Percentiles rank a stretch among this genome's conserved stretches.
These are phyloP conservation scores for Phyllosticta citribraziliensis DNA, from an alignment of 2,329 filamentous ascomycete genomes.

Conservation along the genomic window DNA sequence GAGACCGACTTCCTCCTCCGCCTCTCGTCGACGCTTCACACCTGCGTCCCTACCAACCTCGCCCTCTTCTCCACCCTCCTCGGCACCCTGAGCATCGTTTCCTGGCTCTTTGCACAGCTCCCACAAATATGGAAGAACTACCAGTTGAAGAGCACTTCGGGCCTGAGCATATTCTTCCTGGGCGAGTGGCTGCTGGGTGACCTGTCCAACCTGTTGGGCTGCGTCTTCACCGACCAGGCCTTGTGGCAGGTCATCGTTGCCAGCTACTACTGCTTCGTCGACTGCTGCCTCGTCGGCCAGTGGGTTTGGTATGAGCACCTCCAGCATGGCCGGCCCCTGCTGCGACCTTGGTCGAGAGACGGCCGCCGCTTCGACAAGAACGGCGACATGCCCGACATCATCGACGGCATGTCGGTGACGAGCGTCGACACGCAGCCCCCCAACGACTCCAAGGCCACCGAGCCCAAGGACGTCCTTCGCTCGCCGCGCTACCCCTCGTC, in stretches of 20 bases:
- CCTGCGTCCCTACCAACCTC: slow-evolving; percentile 54
- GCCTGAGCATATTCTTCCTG: slow-evolving; percentile 55
- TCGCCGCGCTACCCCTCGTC: slow-evolving; percentile 17
- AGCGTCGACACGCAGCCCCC: background rate
- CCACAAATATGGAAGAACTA: slow-evolving; percentile 63
- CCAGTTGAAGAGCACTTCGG: slow-evolving; percentile 52
- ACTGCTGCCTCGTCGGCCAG: slow-evolving; percentile 51
- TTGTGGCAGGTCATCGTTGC: slow-evolving; percentile 58
- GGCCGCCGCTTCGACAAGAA: slow-evolving; percentile 13
- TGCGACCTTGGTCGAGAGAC: slow-evolving; percentile 3
- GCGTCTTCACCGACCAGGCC: slow-evolving; percentile 53
- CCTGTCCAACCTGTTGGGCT: slow-evolving; percentile 52
- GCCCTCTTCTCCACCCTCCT: slow-evolving; percentile 52
- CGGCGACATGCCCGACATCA: slow-evolving; percentile 22
- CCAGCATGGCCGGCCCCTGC: slow-evolving; percentile 37
- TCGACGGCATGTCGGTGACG: slow-evolving; percentile 15
- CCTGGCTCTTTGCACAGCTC: slow-evolving; percentile 60
- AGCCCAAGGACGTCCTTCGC: slow-evolving; percentile 25
- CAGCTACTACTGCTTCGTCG: slow-evolving; percentile 56
- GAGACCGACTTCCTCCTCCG: slow-evolving; percentile 46
- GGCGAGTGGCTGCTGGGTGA: slow-evolving; percentile 58
- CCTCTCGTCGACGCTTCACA: slow-evolving; percentile 50
- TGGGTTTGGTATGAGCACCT: slow-evolving; percentile 57
- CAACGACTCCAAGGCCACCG: slow-evolving; percentile 16
- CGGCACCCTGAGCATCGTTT: slow-evolving; percentile 52